Percentiles rank a stretch among this genome's conserved stretches.
phyloP scores from a whole-genome alignment of 2,329 filamentous ascomycete genomes.

The Sarocladium oryzae region DNA sequence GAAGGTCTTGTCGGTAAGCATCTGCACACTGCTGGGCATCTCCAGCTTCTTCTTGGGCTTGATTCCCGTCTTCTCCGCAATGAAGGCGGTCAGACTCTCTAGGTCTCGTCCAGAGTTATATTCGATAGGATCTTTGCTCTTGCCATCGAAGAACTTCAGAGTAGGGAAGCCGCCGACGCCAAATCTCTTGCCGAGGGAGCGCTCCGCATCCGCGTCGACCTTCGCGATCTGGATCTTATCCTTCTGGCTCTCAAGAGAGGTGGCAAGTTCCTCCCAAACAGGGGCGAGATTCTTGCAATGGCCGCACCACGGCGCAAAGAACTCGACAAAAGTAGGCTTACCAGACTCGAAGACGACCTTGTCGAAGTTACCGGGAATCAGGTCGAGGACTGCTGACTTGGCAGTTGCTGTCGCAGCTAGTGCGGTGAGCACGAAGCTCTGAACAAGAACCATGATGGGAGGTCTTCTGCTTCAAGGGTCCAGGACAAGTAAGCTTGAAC shows the following conservation, averaged over 20 bases:
- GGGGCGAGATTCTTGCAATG: slow-evolving; percentile 98
- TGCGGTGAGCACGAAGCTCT: slow-evolving; percentile 52
- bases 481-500: background rate
- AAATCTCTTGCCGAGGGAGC: slow-evolving; percentile 75
- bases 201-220: slow-evolving; percentile 90
- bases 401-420: slow-evolving; percentile 50
- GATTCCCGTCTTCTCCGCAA: slow-evolving; percentile 79
- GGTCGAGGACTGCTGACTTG: slow-evolving; percentile 80
- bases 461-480: slow-evolving; percentile 7
- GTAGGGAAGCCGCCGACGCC: slow-evolving; percentile 94
- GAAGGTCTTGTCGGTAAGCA: slow-evolving; percentile 77
- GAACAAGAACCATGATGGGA: slow-evolving; percentile 43
- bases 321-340: slow-evolving; percentile 94
- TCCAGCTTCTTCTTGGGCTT: slow-evolving; percentile 72
- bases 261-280: slow-evolving; percentile 84
- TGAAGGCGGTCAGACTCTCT: slow-evolving; percentile 74
- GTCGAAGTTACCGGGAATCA: slow-evolving; percentile 89
- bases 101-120: slow-evolving; percentile 85
- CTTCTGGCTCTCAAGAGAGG: slow-evolving; percentile 63
- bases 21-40: slow-evolving; percentile 67
- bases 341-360: slow-evolving; percentile 79
- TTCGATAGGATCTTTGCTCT: slow-evolving; percentile 76
- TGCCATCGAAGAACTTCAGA: slow-evolving; percentile 95
- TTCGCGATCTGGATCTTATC: slow-evolving; percentile 82
- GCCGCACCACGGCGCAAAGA: slow-evolving; percentile 98